phyloP scores from a whole-genome alignment of 1,284 basidiomycete species.

The Sporisorium scitamineum region DNA sequence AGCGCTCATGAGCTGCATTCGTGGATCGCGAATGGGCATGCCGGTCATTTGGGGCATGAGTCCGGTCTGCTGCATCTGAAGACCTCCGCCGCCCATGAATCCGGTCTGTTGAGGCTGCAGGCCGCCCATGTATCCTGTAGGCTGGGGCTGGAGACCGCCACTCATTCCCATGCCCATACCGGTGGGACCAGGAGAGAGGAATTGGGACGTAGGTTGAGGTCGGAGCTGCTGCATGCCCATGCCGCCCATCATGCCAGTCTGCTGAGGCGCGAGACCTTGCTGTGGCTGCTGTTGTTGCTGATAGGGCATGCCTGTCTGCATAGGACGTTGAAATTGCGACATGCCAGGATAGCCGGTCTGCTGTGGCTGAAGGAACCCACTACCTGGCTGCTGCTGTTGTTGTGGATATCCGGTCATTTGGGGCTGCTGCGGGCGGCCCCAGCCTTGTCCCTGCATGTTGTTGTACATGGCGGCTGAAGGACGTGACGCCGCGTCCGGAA shows the following conservation, averaged over 20 bases:
- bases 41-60: conserved; percentile 68
- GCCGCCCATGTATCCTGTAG: conserved; percentile 57
- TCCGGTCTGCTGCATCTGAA: conserved; percentile 62
- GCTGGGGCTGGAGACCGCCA: conserved; percentile 53
- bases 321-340: conserved; percentile 56
- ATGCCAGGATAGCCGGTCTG: conserved; percentile 55
- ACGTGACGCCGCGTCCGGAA: conserved; percentile 6
- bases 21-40: conserved; percentile 65
- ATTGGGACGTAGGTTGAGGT: conserved; percentile 35
- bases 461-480: conserved; percentile 50
- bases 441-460: conserved; percentile 59
- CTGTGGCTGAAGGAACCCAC: conserved; percentile 54
- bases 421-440: conserved; percentile 55
- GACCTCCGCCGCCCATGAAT: conserved; percentile 49
- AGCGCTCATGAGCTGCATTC: conserved; percentile 67
- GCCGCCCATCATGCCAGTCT: conserved; percentile 45
- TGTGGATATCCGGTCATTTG: conserved; percentile 59
- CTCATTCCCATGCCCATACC: conserved; percentile 52
- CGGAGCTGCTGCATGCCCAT: conserved; percentile 42
- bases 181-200: conserved; percentile 47
- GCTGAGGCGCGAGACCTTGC: conserved; percentile 39
- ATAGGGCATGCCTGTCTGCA: conserved; percentile 48
- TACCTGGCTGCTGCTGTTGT: conserved; percentile 52
- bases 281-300: conserved; percentile 42
- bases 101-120: conserved; percentile 58